phyloP scores from a whole-genome alignment of 129 eudicot species.

The Daucus carota region DH1_v3.0 NC_030387.2:22323001-22323500 shows the following conservation, averaged over 20 bases:
- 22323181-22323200: background rate
- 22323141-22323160: background rate
- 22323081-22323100: background rate
- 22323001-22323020: no score
- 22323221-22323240: background rate
- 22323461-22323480: no score
- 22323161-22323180: background rate
- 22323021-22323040: background rate
- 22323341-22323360: background rate
- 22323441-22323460: no score
- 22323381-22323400: background rate
- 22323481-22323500: no score
- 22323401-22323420: background rate
- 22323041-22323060: background rate
- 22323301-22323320: background rate
- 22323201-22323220: background rate
- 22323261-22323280: background rate
- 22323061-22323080: background rate
- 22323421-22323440: no score
- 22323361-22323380: background rate
- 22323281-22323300: background rate
- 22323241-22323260: background rate
- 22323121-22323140: background rate
- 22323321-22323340: background rate
- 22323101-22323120: background rate